Conservation (phyloP, 2,329 filamentous ascomycete species). For the Moelleriella libera region DNA sequence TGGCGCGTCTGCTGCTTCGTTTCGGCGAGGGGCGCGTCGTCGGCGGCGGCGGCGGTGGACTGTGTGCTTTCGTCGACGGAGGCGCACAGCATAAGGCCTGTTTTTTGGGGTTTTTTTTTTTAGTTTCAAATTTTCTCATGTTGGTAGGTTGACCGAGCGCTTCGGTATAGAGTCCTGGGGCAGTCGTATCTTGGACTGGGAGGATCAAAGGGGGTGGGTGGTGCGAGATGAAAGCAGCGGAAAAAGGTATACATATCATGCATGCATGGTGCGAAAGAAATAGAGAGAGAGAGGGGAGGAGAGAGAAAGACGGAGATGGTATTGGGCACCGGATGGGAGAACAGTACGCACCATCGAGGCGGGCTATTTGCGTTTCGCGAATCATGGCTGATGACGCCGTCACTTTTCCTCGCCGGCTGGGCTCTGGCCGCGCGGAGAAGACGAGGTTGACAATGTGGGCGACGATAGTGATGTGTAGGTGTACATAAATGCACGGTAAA, state of each 20-base stretch:
- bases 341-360: conserved; percentile 60
- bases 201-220: background rate
- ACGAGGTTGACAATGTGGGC: no score
- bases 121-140: background rate
- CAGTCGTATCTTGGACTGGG: background rate
- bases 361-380: conserved; percentile 82
- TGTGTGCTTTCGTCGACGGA: conserved; percentile 61
- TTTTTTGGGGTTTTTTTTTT: conserved; percentile 6
- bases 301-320: background rate
- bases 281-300: no score
- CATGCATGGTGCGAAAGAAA: no score
- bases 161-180: no score
- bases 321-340: conserved; percentile 1
- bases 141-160: background rate
- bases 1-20: conserved; percentile 86
- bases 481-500: no score
- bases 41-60: no score
- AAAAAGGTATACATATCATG: no score
- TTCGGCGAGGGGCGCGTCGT: conserved; percentile 55
- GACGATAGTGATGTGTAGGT: no score
- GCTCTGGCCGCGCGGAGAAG: no score
- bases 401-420: no score
- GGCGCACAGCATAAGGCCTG: conserved; percentile 87
- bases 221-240: no score
- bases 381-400: conserved; percentile 45